phyloP scores from a whole-genome alignment of 75 land plant genomes.

The Selaginella tamariscina region DNA sequence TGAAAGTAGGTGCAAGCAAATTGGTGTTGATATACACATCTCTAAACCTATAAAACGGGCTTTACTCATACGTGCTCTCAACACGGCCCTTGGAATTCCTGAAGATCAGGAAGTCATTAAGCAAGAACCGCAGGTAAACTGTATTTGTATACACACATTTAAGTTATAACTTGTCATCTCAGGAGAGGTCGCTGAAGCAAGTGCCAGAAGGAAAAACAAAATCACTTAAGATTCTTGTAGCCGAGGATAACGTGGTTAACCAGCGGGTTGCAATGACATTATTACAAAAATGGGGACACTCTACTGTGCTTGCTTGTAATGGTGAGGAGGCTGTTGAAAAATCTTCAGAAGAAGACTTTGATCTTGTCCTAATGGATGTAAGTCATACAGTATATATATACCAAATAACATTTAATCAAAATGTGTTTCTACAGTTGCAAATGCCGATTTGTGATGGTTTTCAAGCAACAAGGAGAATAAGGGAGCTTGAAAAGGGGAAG shows the following conservation, averaged over 20 bases:
- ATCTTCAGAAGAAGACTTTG: conserved; percentile 21
- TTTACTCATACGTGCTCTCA: conserved; percentile 19
- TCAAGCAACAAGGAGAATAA: conserved; percentile 22
- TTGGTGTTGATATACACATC: conserved; percentile 23
- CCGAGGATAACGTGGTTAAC: conserved; percentile 34
- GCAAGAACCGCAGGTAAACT: background rate
- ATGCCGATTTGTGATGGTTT: conserved; percentile 31
- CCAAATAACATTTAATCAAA: too few species aligned
- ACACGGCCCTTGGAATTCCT: conserved; percentile 22
- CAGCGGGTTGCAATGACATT: conserved; percentile 27
- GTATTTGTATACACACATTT: background rate
- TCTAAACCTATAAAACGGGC: conserved; percentile 28
- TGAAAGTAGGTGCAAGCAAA: conserved; percentile 22
- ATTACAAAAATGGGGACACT: conserved; percentile 28
- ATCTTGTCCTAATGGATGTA: conserved; percentile 35
- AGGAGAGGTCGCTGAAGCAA: conserved; percentile 13
- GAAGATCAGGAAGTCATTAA: conserved; percentile 10
- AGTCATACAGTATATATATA: too few species aligned
- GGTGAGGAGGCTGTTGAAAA: conserved; percentile 32
- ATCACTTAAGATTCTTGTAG: conserved; percentile 28
- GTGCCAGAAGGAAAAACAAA: conserved; percentile 4
- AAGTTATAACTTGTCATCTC: background rate
- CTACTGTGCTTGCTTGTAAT: conserved; percentile 25
- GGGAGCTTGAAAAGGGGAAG: conserved; percentile 16
- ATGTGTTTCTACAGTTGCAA: conserved; percentile 24